Conservation (phyloP, 306 rosid species). For the Heteromeles arbutifolia region DNA sequence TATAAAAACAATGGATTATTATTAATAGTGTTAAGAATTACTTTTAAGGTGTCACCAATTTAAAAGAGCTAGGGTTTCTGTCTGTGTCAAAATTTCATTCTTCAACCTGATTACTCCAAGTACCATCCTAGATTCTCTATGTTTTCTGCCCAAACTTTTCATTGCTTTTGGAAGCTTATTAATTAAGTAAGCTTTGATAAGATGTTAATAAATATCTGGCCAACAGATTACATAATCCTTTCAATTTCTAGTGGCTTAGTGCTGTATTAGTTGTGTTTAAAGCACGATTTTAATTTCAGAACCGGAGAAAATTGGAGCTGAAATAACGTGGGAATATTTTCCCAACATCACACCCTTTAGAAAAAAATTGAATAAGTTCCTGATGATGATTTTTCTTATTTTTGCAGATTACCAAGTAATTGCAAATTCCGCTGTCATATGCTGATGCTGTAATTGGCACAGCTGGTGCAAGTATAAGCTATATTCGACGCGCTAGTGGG, state of each 20-base stretch:
- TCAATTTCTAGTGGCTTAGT: background rate
- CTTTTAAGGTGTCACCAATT: no score
- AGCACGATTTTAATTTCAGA: background rate
- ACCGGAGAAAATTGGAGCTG: constrained; percentile 1
- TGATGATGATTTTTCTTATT: constrained; percentile 12
- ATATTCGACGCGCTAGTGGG: constrained; percentile 93
- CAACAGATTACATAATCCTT: background rate
- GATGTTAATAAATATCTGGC: background rate
- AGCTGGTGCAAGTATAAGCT: constrained; percentile 91
- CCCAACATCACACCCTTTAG: constrained; percentile 12
- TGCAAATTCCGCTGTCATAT: constrained; percentile 89
- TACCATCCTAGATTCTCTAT: background rate
- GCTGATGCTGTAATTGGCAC: constrained; percentile 98
- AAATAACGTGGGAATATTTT: constrained; percentile 5
- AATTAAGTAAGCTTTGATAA: background rate
- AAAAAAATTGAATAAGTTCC: background rate
- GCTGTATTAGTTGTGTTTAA: background rate
- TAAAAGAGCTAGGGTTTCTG: no score
- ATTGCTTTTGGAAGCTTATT: constrained; percentile 2
- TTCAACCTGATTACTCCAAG: background rate
- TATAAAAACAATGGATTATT: background rate
- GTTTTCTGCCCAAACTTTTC: background rate
- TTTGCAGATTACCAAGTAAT: constrained; percentile 79
- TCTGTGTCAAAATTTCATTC: no score
- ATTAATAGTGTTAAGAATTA: background rate